Conservation (phyloP, 257 asterid genomes). For the Scutellaria minor region DNA sequence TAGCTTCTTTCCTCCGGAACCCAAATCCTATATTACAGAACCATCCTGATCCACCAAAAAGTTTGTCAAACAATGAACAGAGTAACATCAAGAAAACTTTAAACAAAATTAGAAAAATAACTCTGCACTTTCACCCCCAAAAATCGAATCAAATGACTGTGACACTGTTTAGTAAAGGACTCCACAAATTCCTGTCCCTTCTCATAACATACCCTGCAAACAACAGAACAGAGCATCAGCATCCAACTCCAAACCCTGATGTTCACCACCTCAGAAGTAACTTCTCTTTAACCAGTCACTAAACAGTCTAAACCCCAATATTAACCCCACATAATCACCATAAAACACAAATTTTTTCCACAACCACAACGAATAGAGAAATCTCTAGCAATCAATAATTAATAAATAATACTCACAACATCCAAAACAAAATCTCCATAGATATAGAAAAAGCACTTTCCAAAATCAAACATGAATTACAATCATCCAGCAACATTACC, state of each 20-base stretch:
- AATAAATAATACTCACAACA: slow-evolving; percentile 7
- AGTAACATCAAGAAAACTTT: slow-evolving; percentile 26
- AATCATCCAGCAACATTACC: slow-evolving; percentile 35
- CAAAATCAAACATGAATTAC: not conserved
- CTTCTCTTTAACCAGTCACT: slow-evolving; percentile 7
- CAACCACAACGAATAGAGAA: slow-evolving; percentile 15
- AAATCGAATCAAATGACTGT: slow-evolving; percentile 36
- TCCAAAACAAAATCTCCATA: slow-evolving; percentile 1
- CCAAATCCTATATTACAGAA: slow-evolving; percentile 39
- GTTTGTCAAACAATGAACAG: slow-evolving; percentile 40
- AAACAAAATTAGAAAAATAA: slow-evolving; percentile 32
- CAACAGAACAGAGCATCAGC: slow-evolving; percentile 42
- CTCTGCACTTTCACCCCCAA: slow-evolving; percentile 36
- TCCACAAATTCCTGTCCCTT: slow-evolving; percentile 37
- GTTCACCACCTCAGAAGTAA: slow-evolving; percentile 30
- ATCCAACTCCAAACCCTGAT: slow-evolving; percentile 41
- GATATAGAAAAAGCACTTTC: not conserved
- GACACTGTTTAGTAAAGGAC: slow-evolving; percentile 34
- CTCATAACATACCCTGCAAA: slow-evolving; percentile 47
- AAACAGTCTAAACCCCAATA: not conserved
- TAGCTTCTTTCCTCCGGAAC: slow-evolving; percentile 45
- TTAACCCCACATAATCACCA: slow-evolving; percentile 20
- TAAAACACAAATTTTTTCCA: slow-evolving; percentile 11
- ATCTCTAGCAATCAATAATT: slow-evolving; percentile 15
- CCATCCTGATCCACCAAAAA: slow-evolving; percentile 46